These are phyloP conservation scores for Candida tropicalis DNA, from an alignment of 1,139 yeast genomes.

Conservation along the genomic window DNA sequence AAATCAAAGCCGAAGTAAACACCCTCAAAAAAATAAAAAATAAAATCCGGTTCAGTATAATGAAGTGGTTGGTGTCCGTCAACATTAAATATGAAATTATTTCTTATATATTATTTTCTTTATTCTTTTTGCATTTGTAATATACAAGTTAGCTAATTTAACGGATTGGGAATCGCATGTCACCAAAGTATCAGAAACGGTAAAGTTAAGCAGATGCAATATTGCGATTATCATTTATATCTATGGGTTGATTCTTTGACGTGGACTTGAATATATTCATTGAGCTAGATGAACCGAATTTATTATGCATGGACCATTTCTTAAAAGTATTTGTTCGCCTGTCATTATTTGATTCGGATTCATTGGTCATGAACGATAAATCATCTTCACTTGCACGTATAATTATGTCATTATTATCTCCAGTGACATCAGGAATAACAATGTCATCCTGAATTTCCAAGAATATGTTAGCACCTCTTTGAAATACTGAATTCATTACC, in stretches of 20 bases:
- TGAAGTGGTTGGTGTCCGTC: conserved; percentile 1
- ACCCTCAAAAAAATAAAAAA: too few relatives aligned
- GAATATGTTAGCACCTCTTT: conserved; percentile 13
- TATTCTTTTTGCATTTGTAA: neutral
- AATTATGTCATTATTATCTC: conserved; percentile 2
- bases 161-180: too few relatives aligned
- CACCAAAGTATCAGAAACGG: too few relatives aligned
- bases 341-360: neutral
- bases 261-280: neutral
- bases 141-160: conserved; percentile 6
- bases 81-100: conserved; percentile 3
- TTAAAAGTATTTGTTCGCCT: neutral
- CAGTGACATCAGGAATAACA: conserved; percentile 1
- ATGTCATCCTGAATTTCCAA: conserved; percentile 11
- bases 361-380: conserved; percentile 4
- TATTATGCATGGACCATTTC: conserved; percentile 4
- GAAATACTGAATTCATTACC: conserved; percentile 13
- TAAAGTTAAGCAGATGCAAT: conserved; percentile 1
- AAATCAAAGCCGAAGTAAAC: too few relatives aligned
- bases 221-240: neutral
- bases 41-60: too few relatives aligned
- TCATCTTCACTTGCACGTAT: conserved; percentile 6
- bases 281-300: conserved; percentile 1
- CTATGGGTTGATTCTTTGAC: neutral
- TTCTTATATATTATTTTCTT: neutral